Conservation (phyloP, 805 yeast species). For the Kuraishia cidri region DNA sequence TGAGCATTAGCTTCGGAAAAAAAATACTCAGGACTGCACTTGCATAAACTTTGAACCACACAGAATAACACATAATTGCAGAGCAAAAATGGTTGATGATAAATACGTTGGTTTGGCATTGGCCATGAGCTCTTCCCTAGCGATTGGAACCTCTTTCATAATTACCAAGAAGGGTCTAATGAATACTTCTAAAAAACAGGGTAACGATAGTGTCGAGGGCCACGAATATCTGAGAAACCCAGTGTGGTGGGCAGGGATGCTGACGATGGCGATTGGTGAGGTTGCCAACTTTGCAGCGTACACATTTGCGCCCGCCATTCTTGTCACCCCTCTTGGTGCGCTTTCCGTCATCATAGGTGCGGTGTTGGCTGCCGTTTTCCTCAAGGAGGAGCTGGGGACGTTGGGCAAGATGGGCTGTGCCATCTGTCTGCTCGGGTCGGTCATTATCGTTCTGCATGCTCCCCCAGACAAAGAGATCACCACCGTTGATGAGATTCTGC, state of each 20-base stretch:
- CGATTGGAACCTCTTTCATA: slow-evolving; percentile 85
- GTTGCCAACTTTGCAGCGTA: slow-evolving; percentile 91
- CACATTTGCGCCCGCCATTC: slow-evolving; percentile 89
- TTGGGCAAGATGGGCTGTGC: slow-evolving; percentile 92
- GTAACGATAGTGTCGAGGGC: slow-evolving; percentile 58
- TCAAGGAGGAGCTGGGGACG: slow-evolving; percentile 80
- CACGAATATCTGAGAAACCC: slow-evolving; percentile 75
- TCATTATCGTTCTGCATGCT: slow-evolving; percentile 82
- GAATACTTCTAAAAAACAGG: slow-evolving; percentile 56
- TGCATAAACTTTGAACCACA: too few relatives aligned
- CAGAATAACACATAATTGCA: too few relatives aligned
- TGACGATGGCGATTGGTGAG: slow-evolving; percentile 87
- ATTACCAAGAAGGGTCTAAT: slow-evolving; percentile 81
- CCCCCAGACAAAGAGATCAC: slow-evolving; percentile 88
- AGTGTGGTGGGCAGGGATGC: slow-evolving; percentile 91
- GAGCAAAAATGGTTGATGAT: slow-evolving; percentile 55
- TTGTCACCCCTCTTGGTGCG: slow-evolving; percentile 91
- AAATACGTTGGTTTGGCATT: slow-evolving; percentile 84
- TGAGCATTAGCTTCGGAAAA: too few relatives aligned
- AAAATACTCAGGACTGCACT: too few relatives aligned
- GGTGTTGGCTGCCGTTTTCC: slow-evolving; percentile 74
- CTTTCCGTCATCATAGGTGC: slow-evolving; percentile 88
- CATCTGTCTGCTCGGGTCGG: slow-evolving; percentile 79
- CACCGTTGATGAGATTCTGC: slow-evolving; percentile 82
- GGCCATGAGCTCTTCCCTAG: slow-evolving; percentile 81